Evolutionary conservation across 2,329 filamentous ascomycete genomes (phyloP).

Genomic region (Ascochyta fabae): DNA sequence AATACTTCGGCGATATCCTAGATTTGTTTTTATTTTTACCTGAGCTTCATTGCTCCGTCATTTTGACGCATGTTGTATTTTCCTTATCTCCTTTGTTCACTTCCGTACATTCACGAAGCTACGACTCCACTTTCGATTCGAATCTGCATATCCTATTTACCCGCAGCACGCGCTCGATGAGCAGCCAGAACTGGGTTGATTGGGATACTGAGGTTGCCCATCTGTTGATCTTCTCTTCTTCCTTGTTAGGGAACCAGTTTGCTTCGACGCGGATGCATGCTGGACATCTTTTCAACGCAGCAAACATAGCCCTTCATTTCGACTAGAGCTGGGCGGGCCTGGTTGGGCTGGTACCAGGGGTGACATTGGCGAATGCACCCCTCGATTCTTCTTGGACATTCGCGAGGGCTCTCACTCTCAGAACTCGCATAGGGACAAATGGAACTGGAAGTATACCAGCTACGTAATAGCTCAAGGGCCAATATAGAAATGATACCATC

Average conservation of each 20-base stretch:
- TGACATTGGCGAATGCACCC: background rate
- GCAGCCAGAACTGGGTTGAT: slow-evolving; percentile 3
- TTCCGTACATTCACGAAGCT: slow-evolving; percentile 24
- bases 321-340: slow-evolving; percentile 10
- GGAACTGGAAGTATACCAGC: slow-evolving; percentile 10
- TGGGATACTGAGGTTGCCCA: slow-evolving; percentile 22
- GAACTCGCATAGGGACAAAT: slow-evolving; percentile 8
- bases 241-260: slow-evolving; percentile 15
- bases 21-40: slow-evolving; percentile 36
- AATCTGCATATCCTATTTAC: slow-evolving; percentile 23
- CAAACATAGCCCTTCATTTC: slow-evolving; percentile 5
- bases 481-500: slow-evolving; percentile 34
- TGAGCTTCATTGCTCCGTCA: slow-evolving; percentile 33
- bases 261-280: slow-evolving; percentile 25
- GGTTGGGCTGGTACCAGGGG: slow-evolving; percentile 2
- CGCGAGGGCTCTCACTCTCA: slow-evolving; percentile 12
- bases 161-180: slow-evolving; percentile 16
- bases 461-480: slow-evolving; percentile 8
- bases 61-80: slow-evolving; percentile 18
- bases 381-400: slow-evolving; percentile 1
- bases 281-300: slow-evolving; percentile 24
- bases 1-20: slow-evolving; percentile 40
- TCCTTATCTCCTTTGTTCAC: slow-evolving; percentile 22
- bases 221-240: slow-evolving; percentile 26
- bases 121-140: slow-evolving; percentile 27